Evolutionary conservation across 164 flowering plant species (phyloP).

Genomic region (Malania oleifera): DNA sequence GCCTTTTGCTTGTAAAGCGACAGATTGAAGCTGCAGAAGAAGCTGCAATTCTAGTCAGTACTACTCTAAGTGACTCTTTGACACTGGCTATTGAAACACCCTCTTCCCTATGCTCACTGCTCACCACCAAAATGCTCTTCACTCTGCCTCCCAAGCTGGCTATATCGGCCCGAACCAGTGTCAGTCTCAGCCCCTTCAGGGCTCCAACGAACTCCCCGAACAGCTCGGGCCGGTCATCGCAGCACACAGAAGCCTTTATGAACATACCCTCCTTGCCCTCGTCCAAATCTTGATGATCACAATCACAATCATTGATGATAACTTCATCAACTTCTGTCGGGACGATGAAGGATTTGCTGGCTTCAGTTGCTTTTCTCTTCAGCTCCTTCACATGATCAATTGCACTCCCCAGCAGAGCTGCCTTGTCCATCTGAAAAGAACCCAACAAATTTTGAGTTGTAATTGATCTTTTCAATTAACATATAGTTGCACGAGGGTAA

Average conservation of each 20-base stretch:
- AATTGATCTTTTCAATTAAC: no score
- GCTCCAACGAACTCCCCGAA: slow-evolving; percentile 48
- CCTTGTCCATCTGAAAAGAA: slow-evolving; percentile 76
- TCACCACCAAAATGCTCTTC: slow-evolving; percentile 33
- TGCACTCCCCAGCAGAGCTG: slow-evolving; percentile 66
- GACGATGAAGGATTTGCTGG: slow-evolving; percentile 27
- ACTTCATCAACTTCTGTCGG: slow-evolving; percentile 76
- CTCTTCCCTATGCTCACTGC: slow-evolving; percentile 17
- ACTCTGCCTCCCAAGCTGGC: slow-evolving; percentile 62
- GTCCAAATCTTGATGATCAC: slow-evolving; percentile 2
- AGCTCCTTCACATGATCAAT: slow-evolving; percentile 69
- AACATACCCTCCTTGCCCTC: slow-evolving; percentile 13
- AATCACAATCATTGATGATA: slow-evolving; percentile 22
- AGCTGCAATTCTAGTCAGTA: slow-evolving; percentile 32
- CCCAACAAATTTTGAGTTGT: neutral
- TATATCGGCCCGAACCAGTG: slow-evolving; percentile 53
- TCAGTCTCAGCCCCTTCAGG: slow-evolving; percentile 45
- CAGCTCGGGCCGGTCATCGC: slow-evolving; percentile 74
- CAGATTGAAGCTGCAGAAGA: slow-evolving; percentile 25
- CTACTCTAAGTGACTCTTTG: slow-evolving; percentile 32
- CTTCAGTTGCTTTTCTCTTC: slow-evolving; percentile 50
- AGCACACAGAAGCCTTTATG: slow-evolving; percentile 65
- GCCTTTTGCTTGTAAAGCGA: slow-evolving; percentile 52
- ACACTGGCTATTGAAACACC: slow-evolving; percentile 18
- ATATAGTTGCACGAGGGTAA: neutral